Evolutionary conservation across 495 filamentous ascomycete species (phyloP).

Genomic region (Penicillium cosmopolitanum): DNA sequence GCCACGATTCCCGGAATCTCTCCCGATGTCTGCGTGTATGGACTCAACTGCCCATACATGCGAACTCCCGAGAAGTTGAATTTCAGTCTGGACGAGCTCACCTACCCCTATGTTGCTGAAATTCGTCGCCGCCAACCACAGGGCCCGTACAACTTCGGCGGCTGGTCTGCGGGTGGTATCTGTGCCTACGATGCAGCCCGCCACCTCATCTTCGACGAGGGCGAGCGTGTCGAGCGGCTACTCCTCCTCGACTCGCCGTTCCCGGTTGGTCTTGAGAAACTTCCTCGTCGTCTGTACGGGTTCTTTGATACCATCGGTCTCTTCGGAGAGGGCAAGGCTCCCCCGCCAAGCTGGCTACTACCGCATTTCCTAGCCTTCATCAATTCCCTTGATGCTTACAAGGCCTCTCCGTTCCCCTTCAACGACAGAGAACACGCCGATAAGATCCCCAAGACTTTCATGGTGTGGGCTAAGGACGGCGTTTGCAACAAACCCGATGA

Average conservation of each 20-base stretch:
- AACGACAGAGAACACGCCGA: slow-evolving; percentile 44
- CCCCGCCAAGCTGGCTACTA: slow-evolving; percentile 76
- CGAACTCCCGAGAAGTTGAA: slow-evolving; percentile 59
- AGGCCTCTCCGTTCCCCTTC: slow-evolving; percentile 47
- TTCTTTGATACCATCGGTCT: slow-evolving; percentile 83
- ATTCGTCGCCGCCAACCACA: slow-evolving; percentile 74
- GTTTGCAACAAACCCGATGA: slow-evolving; percentile 73
- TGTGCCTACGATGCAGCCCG: slow-evolving; percentile 83
- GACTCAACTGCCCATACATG: slow-evolving; percentile 70
- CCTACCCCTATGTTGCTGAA: slow-evolving; percentile 62
- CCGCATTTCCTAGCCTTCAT: slow-evolving; percentile 84
- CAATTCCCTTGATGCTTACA: slow-evolving; percentile 74
- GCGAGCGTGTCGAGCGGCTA: slow-evolving; percentile 72
- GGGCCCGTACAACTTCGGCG: slow-evolving; percentile 69
- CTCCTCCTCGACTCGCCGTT: slow-evolving; percentile 84
- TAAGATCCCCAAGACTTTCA: slow-evolving; percentile 61
- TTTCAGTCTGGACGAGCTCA: slow-evolving; percentile 59
- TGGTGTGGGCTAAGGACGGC: slow-evolving; percentile 82
- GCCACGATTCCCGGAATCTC: slow-evolving; percentile 60
- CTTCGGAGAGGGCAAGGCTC: slow-evolving; percentile 69
- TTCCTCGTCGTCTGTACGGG: slow-evolving; percentile 73
- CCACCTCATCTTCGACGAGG: slow-evolving; percentile 67
- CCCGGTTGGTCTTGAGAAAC: slow-evolving; percentile 74
- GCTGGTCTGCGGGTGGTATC: slow-evolving; percentile 88
- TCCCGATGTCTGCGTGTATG: slow-evolving; percentile 59